Percentiles rank a stretch among this genome's conserved stretches.
These are phyloP conservation scores for Austroboletus eburneus DNA, from an alignment of 768 basidiomycete genomes.

Conservation along the genomic window DNA sequence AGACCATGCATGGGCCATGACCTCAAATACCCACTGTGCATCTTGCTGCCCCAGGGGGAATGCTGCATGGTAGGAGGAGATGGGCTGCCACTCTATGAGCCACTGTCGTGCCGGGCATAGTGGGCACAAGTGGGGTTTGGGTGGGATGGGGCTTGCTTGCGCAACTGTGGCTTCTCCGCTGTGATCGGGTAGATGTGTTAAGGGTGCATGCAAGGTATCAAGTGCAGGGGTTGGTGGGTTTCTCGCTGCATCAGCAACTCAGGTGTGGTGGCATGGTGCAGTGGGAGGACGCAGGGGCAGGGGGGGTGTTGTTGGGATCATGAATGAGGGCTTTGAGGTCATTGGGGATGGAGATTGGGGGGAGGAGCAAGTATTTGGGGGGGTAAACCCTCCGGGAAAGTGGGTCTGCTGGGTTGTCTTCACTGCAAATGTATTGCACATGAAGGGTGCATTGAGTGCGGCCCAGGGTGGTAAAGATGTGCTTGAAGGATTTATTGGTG, in stretches of 20 bases:
- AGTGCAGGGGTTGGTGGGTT: no score
- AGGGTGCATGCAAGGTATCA: no score
- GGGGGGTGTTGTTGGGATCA: not conserved
- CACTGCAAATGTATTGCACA: not conserved
- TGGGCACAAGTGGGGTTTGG: not conserved
- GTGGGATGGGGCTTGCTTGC: no score
- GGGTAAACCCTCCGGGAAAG: not conserved
- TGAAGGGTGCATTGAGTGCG: not conserved
- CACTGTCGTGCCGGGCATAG: not conserved
- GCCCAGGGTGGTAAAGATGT: constrained; percentile 11
- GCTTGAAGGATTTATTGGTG: constrained; percentile 29
- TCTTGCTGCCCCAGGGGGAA: not conserved
- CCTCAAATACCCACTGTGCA: not conserved
- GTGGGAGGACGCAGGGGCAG: no score
- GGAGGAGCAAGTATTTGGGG: not conserved
- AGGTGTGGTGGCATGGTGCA: no score
- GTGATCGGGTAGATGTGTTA: no score
- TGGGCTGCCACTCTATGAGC: not conserved
- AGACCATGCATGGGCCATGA: not conserved
- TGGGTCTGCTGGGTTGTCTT: not conserved
- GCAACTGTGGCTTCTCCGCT: no score
- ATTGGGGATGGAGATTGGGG: not conserved
- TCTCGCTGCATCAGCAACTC: not conserved
- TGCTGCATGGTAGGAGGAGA: not conserved
- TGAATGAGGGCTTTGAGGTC: not conserved